phyloP scores from a whole-genome alignment of 805 yeast genomes.

The Wickerhamomyces bisporus region DNA sequence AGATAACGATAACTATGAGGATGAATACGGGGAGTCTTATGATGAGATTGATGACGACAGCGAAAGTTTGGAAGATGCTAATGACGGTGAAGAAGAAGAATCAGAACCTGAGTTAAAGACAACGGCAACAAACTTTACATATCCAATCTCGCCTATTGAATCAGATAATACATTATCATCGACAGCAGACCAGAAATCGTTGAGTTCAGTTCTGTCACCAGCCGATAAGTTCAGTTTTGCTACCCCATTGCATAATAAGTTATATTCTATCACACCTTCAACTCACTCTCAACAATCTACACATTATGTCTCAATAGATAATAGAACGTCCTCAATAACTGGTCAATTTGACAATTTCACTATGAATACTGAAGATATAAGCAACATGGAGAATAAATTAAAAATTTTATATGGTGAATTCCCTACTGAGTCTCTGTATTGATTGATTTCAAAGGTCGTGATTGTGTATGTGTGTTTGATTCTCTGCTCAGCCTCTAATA shows the following conservation, averaged over 20 bases:
- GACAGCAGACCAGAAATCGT: background rate
- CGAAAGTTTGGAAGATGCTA: background rate
- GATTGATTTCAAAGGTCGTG: too few species aligned
- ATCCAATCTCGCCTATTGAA: background rate
- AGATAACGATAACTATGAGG: background rate
- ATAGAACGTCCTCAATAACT: too few species aligned
- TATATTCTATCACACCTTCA: background rate
- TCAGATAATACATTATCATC: background rate
- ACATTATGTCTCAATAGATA: background rate
- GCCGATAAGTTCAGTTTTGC: slow-evolving; percentile 1
- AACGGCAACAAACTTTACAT: background rate
- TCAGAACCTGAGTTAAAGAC: background rate
- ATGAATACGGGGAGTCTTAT: background rate
- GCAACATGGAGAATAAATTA: background rate
- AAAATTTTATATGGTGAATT: background rate
- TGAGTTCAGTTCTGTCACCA: background rate
- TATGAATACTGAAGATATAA: too few species aligned
- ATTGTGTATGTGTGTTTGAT: background rate
- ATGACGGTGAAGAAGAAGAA: background rate
- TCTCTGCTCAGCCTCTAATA: too few species aligned
- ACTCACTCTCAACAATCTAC: background rate
- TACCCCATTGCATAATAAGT: background rate
- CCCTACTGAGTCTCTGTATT: too few species aligned
- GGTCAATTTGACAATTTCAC: too few species aligned
- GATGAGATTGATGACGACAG: background rate